Percentiles rank a stretch among this genome's conserved stretches.
Evolutionary conservation across 1,284 basidiomycete species (phyloP).

Genomic region (Ceratobasidium sp.): DNA sequence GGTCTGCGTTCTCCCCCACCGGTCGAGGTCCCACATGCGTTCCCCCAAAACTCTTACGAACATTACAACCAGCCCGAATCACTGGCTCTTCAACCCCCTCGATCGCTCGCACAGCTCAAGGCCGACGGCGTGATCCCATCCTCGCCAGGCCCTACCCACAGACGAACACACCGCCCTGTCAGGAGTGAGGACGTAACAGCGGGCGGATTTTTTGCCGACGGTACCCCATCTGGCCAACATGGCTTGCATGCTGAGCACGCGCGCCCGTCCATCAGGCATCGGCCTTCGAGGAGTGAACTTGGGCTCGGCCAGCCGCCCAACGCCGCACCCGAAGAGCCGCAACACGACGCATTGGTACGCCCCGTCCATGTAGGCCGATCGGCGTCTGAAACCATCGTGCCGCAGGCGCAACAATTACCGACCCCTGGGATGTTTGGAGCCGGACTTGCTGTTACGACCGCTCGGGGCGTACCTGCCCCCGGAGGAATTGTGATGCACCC

Average conservation of each 20-base stretch:
- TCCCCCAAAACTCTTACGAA: conserved; percentile 3
- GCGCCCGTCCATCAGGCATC: conserved; percentile 13
- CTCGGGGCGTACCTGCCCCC: not conserved
- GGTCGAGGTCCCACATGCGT: conserved; percentile 25
- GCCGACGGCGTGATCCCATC: conserved; percentile 12
- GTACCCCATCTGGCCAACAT: conserved; percentile 5
- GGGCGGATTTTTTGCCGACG: conserved; percentile 19
- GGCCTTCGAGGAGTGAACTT: conserved; percentile 19
- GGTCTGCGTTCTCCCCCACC: conserved; percentile 31
- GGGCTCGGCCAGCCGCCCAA: conserved; percentile 9
- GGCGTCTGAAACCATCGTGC: conserved; percentile 25
- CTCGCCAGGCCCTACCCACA: conserved; percentile 1
- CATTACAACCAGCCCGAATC: not conserved
- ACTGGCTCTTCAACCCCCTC: conserved; percentile 11
- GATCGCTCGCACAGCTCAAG: conserved; percentile 10
- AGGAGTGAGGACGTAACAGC: conserved; percentile 24
- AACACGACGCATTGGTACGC: conserved; percentile 6
- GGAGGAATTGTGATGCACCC: conserved; percentile 22
- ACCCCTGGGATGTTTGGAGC: conserved; percentile 26
- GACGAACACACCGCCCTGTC: conserved; percentile 17
- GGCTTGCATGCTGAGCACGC: conserved; percentile 16
- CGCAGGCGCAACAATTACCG: conserved; percentile 14
- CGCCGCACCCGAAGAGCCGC: not conserved
- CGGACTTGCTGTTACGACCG: conserved; percentile 27
- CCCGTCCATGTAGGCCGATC: conserved; percentile 32